Percentiles rank a stretch among this genome's conserved stretches.
Evolutionary conservation across 345 rosid genomes (phyloP).

Genomic region (Trapa bicornis): DNA sequence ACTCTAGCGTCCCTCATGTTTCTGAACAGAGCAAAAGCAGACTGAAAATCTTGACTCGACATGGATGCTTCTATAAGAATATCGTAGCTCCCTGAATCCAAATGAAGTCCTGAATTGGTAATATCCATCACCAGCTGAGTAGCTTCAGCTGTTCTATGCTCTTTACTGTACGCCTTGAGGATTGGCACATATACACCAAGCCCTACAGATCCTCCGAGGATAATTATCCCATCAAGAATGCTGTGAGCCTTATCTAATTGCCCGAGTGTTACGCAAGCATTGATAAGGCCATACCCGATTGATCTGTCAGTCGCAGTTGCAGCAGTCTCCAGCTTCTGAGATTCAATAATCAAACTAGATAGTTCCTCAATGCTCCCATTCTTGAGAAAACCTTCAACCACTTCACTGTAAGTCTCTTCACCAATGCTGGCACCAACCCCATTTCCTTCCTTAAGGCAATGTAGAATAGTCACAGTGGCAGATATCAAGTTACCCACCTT

Average conservation of each 20-base stretch:
- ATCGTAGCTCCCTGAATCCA: slow-evolving; percentile 50
- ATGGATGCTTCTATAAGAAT: slow-evolving; percentile 76
- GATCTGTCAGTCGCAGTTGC: slow-evolving; percentile 27
- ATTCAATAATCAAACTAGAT: slow-evolving; percentile 52
- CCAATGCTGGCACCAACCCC: slow-evolving; percentile 22
- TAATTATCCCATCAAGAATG: slow-evolving; percentile 67
- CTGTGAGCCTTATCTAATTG: slow-evolving; percentile 73
- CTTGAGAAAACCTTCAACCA: slow-evolving; percentile 60
- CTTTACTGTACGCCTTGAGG: slow-evolving; percentile 71
- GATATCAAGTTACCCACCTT: slow-evolving; percentile 45
- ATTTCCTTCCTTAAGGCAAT: slow-evolving; percentile 27
- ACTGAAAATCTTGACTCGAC: slow-evolving; percentile 81
- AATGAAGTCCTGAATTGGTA: slow-evolving; percentile 52
- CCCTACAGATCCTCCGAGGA: slow-evolving; percentile 49
- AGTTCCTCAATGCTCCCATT: slow-evolving; percentile 47
- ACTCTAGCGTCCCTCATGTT: slow-evolving; percentile 74
- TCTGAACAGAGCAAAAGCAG: slow-evolving; percentile 78
- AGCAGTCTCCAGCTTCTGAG: slow-evolving; percentile 55
- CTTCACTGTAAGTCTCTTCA: slow-evolving; percentile 44
- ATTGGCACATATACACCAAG: slow-evolving; percentile 79
- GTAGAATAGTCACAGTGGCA: slow-evolving; percentile 31
- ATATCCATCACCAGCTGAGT: slow-evolving; percentile 79
- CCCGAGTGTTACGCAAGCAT: slow-evolving; percentile 65
- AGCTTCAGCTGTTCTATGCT: slow-evolving; percentile 77
- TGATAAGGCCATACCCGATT: slow-evolving; percentile 60